Percentiles rank a stretch among this genome's conserved stretches.
These are phyloP conservation scores for Tylopilus vinaceipallidus DNA, from an alignment of 768 basidiomycete species.

Conservation along the genomic window DNA sequence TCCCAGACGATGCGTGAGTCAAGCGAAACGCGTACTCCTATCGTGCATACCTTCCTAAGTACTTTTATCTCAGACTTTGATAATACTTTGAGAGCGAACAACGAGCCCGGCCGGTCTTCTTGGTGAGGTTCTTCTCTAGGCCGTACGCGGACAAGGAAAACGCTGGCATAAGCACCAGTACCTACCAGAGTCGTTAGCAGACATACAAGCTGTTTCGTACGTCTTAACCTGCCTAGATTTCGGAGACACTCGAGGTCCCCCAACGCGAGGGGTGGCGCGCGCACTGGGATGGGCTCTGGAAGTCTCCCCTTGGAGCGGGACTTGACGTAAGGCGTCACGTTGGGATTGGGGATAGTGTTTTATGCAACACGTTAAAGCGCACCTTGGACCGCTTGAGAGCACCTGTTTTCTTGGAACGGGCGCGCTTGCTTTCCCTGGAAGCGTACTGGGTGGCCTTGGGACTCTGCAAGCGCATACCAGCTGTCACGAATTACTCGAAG, in stretches of 20 bases:
- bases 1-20: not conserved
- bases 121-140: constrained; percentile 27
- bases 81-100: constrained; percentile 48
- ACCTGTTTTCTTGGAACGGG: constrained; percentile 4
- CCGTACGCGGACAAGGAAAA: constrained; percentile 40
- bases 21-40: not conserved
- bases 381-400: constrained; percentile 14
- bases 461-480: constrained; percentile 18
- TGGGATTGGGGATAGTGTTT: not conserved
- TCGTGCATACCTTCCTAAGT: constrained; percentile 29
- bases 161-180: constrained; percentile 40
- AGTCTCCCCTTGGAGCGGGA: constrained; percentile 16
- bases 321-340: constrained; percentile 10
- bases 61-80: constrained; percentile 35
- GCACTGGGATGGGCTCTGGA: constrained; percentile 32
- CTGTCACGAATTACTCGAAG: not conserved
- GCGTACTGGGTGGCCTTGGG: constrained; percentile 6
- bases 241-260: constrained; percentile 42
- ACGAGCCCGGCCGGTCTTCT: constrained; percentile 35
- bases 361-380: not conserved
- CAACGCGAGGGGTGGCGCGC: constrained; percentile 37
- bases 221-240: constrained; percentile 34
- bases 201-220: not conserved
- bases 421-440: not conserved
- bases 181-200: constrained; percentile 30